Conservation (phyloP, 305 asterid genomes). For the Rubia balearica region DNA sequence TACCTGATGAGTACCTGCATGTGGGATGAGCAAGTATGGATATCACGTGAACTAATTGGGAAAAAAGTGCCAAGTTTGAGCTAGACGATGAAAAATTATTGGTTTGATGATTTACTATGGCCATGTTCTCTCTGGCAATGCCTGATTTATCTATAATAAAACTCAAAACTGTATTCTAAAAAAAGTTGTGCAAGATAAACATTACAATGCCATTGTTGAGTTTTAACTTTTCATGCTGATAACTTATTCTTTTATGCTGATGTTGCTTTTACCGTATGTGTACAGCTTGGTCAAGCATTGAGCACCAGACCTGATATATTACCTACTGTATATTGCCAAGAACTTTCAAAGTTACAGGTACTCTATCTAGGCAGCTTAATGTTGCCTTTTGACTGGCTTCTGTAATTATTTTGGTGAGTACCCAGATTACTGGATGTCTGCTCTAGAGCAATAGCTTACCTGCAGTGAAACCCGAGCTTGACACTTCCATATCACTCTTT, state of each 20-base stretch:
- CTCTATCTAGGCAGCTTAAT: conserved; percentile 8
- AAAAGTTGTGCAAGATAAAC: background rate
- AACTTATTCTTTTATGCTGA: background rate
- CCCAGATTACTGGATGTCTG: conserved; percentile 9
- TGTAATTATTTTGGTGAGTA: conserved; percentile 1
- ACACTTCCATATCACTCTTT: background rate
- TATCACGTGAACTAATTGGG: background rate
- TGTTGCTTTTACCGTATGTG: conserved; percentile 12
- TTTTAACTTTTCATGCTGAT: background rate
- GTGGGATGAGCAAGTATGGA: background rate
- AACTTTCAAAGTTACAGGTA: conserved; percentile 92
- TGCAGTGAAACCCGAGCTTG: background rate
- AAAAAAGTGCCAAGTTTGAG: background rate
- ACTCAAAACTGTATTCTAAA: background rate
- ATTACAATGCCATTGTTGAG: background rate
- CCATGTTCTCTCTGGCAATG: background rate
- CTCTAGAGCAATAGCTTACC: background rate
- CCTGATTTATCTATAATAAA: background rate
- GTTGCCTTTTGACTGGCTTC: background rate
- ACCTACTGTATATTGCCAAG: conserved; percentile 79
- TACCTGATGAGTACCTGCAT: background rate
- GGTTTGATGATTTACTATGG: background rate
- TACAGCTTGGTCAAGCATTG: conserved; percentile 96
- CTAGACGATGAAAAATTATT: background rate
- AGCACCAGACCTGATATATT: conserved; percentile 96